Percentiles rank a stretch among this genome's conserved stretches.
Conservation (phyloP, 2,329 filamentous ascomycete species). For the Aureobasidium uvarum region DNA sequence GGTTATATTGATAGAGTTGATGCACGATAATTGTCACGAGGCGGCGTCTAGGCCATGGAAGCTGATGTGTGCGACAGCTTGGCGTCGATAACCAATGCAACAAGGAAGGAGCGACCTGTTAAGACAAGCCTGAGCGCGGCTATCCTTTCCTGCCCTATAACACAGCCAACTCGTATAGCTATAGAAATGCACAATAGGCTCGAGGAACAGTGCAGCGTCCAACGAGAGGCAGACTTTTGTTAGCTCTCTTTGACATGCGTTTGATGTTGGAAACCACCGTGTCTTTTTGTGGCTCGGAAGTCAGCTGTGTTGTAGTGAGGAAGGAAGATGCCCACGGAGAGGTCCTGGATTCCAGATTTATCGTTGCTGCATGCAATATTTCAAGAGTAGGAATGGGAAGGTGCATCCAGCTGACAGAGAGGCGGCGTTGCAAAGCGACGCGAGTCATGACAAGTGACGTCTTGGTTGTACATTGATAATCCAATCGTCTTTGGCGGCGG, state of each 20-base stretch:
- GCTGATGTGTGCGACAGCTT: background rate
- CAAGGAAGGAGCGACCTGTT: background rate
- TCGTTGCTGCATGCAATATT: background rate
- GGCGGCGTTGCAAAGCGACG: background rate
- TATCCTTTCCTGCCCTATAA: background rate
- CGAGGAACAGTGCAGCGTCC: background rate
- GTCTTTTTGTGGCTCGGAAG: background rate
- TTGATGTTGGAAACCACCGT: background rate
- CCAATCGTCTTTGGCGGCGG: background rate
- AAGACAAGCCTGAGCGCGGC: background rate
- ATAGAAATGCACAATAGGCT: background rate
- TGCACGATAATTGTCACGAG: background rate
- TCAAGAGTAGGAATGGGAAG: background rate
- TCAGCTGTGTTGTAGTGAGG: background rate
- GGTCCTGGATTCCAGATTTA: background rate
- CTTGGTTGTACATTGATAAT: constrained; percentile 23
- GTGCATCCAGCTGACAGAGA: background rate
- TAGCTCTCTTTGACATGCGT: background rate
- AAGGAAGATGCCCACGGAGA: background rate
- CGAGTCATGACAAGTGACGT: constrained; percentile 21
- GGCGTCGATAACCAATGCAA: background rate
- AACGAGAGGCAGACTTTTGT: background rate
- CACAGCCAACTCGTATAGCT: background rate
- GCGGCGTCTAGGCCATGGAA: constrained; percentile 2
- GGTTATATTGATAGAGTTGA: background rate